phyloP scores from a whole-genome alignment of 2,329 filamentous ascomycete genomes.

The Penicillium sp. region DNA sequence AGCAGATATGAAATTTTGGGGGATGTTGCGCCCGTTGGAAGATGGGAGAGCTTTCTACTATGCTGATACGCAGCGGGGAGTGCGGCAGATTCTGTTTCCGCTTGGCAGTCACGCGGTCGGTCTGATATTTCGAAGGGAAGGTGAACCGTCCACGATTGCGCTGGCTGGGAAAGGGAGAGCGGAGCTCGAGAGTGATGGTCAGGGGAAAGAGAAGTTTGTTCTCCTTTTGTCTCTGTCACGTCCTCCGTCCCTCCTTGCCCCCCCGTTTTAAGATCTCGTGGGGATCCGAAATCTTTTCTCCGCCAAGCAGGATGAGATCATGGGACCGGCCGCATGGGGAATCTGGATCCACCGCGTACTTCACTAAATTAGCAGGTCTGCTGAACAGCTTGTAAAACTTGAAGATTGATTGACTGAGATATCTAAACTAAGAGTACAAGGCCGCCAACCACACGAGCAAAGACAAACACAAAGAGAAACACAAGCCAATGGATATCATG shows the following conservation, averaged over 20 bases:
- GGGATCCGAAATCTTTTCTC: slow-evolving; percentile 18
- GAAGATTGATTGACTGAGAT: neutral
- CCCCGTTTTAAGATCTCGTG: neutral
- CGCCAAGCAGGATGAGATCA: slow-evolving; percentile 23
- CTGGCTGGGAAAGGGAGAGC: neutral
- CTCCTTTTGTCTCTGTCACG: neutral
- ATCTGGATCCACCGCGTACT: neutral
- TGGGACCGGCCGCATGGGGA: slow-evolving; percentile 10
- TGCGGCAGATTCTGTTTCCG: slow-evolving; percentile 21
- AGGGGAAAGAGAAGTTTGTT: neutral
- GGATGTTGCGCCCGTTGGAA: neutral
- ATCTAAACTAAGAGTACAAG: neutral
- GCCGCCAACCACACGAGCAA: neutral
- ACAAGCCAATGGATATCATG: slow-evolving; percentile 32
- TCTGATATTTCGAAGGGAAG: neutral
- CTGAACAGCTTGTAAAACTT: neutral
- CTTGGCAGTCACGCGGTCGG: slow-evolving; percentile 6
- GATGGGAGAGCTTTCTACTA: neutral
- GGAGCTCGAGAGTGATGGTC: neutral
- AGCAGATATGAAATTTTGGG: neutral
- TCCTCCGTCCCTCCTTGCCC: neutral
- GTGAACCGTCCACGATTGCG: neutral
- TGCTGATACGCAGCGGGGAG: neutral
- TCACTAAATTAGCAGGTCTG: neutral
- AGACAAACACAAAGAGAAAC: slow-evolving; percentile 4